Evolutionary conservation across 768 basidiomycete genomes (phyloP).

Genomic region (Chalciporus sphaerocephalus): DNA sequence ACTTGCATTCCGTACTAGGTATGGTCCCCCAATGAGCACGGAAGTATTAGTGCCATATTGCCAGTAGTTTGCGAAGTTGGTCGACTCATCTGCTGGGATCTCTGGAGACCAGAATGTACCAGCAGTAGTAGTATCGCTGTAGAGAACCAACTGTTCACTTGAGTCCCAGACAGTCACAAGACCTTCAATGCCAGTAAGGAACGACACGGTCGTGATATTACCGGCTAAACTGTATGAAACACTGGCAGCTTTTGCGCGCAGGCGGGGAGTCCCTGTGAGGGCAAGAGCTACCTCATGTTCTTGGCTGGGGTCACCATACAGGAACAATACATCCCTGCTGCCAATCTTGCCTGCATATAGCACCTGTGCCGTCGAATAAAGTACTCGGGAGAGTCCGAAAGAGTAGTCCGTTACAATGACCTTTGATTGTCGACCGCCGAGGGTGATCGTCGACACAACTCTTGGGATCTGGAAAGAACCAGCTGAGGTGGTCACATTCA

Average conservation of each 20-base stretch:
- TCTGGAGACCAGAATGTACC: constrained; percentile 76
- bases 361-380: constrained; percentile 72
- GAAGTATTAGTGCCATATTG: constrained; percentile 67
- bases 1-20: constrained; percentile 56
- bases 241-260: constrained; percentile 22
- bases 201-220: constrained; percentile 42
- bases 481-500: constrained; percentile 52
- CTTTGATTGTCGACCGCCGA: constrained; percentile 70
- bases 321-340: constrained; percentile 57
- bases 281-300: constrained; percentile 51
- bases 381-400: constrained; percentile 58
- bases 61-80: constrained; percentile 60
- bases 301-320: constrained; percentile 53
- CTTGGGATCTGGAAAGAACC: constrained; percentile 56
- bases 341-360: constrained; percentile 64
- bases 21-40: constrained; percentile 61
- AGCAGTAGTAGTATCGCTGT: constrained; percentile 60
- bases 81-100: constrained; percentile 38
- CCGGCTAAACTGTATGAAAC: constrained; percentile 25
- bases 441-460: constrained; percentile 48
- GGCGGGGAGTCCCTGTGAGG: constrained; percentile 45
- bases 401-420: constrained; percentile 67
- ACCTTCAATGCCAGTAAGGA: constrained; percentile 55
- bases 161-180: constrained; percentile 66
- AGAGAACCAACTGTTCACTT: constrained; percentile 61